Evolutionary conservation across 768 basidiomycete species (phyloP).

Genomic region (Lactarius deliciosus): DNA sequence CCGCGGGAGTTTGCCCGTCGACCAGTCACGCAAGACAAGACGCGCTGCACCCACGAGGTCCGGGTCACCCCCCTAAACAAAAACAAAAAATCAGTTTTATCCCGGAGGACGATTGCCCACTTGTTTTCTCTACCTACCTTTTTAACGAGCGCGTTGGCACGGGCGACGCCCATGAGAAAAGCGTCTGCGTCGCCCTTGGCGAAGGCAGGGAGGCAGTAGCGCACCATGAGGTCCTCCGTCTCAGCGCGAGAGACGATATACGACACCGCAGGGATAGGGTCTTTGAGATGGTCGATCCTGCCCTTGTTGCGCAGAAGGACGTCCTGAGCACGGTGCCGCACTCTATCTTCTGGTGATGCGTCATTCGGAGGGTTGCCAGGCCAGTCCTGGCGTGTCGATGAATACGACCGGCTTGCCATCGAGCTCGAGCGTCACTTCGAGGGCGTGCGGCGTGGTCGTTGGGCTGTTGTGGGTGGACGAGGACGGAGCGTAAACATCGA

Average conservation of each 20-base stretch:
- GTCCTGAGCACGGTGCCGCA: constrained; percentile 55
- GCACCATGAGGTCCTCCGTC: constrained; percentile 84
- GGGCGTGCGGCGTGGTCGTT: constrained; percentile 70
- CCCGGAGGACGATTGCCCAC: no score
- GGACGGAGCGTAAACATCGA: constrained; percentile 57
- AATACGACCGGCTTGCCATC: constrained; percentile 56
- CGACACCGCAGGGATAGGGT: constrained; percentile 57
- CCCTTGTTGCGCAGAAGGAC: constrained; percentile 79
- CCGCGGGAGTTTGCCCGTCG: constrained; percentile 65
- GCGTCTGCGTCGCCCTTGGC: constrained; percentile 60
- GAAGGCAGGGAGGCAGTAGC: constrained; percentile 83
- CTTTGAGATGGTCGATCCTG: constrained; percentile 81
- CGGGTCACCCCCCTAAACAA: constrained; percentile 60
- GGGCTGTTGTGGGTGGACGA: constrained; percentile 49
- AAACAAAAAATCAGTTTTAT: constrained; percentile 4
- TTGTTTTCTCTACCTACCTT: constrained; percentile 48
- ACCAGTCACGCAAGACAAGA: constrained; percentile 84
- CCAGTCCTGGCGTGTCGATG: constrained; percentile 88
- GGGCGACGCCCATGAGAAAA: constrained; percentile 77
- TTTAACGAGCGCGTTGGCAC: constrained; percentile 70
- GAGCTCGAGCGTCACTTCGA: constrained; percentile 54
- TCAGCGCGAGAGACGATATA: constrained; percentile 68
- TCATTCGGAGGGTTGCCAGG: constrained; percentile 46
- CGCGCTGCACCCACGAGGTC: constrained; percentile 77
- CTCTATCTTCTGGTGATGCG: constrained; percentile 41